Percentiles rank a stretch among this genome's conserved stretches.
phyloP scores from a whole-genome alignment of 352 stramenopile species.

The Phytophthora europaea region DNA sequence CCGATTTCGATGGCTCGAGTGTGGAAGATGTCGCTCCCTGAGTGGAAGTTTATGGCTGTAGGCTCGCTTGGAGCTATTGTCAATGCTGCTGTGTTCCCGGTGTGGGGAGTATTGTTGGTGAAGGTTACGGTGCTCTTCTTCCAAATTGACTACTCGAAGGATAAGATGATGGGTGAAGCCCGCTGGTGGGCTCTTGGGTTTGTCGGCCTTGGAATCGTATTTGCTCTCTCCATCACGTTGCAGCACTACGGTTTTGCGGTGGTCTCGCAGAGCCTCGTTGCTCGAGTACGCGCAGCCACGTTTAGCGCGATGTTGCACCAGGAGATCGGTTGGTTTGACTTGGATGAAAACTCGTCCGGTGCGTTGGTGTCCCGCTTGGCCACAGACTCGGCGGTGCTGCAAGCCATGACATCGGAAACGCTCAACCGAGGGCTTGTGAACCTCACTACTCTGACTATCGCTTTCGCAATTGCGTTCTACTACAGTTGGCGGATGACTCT shows the following conservation, averaged over 20 bases:
- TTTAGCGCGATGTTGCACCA: constrained; percentile 79
- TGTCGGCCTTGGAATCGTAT: constrained; percentile 47
- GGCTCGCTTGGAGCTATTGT: constrained; percentile 46
- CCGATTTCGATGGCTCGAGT: constrained; percentile 48
- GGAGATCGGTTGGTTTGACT: constrained; percentile 88
- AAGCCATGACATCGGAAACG: constrained; percentile 78
- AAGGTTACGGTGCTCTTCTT: constrained; percentile 71
- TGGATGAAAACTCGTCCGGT: constrained; percentile 75
- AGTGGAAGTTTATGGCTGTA: constrained; percentile 50
- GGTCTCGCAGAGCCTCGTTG: constrained; percentile 65
- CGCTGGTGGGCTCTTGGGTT: constrained; percentile 59
- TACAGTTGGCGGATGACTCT: constrained; percentile 75
- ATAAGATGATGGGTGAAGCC: constrained; percentile 57
- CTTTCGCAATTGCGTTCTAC: constrained; percentile 62
- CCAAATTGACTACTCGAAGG: constrained; percentile 50
- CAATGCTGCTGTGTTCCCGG: constrained; percentile 60
- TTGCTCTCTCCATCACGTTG: constrained; percentile 53
- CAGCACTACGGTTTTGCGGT: constrained; percentile 70
- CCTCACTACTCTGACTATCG: constrained; percentile 53
- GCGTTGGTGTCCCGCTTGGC: constrained; percentile 76
- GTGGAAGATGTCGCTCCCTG: constrained; percentile 57
- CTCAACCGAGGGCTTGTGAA: constrained; percentile 66
- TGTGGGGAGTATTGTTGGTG: constrained; percentile 61
- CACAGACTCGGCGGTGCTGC: constrained; percentile 82
- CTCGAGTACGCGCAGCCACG: constrained; percentile 57